Conservation (phyloP, 371 early-diverging fungal species). For the Mucor sp. region DNA sequence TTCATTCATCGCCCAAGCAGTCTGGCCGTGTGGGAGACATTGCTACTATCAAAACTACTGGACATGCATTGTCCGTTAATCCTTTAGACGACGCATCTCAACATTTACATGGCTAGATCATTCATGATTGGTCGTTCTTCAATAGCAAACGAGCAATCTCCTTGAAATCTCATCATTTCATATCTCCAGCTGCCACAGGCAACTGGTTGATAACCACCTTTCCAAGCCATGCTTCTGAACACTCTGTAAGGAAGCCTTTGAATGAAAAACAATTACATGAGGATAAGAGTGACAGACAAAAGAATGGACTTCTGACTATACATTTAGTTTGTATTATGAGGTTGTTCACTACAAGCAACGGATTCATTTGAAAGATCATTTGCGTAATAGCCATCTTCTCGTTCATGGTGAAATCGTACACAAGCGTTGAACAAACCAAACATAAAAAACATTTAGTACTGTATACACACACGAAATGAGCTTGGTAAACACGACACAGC, state of each 20-base stretch:
- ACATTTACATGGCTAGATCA: neutral
- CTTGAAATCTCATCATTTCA: neutral
- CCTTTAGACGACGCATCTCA: neutral
- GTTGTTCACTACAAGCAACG: no score
- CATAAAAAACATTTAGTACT: neutral
- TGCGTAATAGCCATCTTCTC: no score
- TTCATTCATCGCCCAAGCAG: neutral
- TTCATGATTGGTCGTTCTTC: neutral
- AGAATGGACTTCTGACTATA: no score
- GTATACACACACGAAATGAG: neutral
- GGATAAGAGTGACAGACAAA: no score
- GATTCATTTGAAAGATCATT: no score
- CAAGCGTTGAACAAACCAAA: neutral
- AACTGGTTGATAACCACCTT: neutral
- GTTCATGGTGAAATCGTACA: neutral
- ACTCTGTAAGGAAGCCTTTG: neutral
- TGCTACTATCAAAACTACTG: neutral
- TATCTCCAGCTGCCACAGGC: neutral
- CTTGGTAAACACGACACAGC: neutral
- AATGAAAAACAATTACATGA: no score
- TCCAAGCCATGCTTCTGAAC: neutral
- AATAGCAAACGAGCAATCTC: neutral
- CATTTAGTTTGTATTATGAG: no score
- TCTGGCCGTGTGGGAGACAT: neutral
- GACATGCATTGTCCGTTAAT: no score